Base-by-base conservation (phyloP, 495 filamentous ascomycete species). In the Penicillium riverlandense region DNA sequence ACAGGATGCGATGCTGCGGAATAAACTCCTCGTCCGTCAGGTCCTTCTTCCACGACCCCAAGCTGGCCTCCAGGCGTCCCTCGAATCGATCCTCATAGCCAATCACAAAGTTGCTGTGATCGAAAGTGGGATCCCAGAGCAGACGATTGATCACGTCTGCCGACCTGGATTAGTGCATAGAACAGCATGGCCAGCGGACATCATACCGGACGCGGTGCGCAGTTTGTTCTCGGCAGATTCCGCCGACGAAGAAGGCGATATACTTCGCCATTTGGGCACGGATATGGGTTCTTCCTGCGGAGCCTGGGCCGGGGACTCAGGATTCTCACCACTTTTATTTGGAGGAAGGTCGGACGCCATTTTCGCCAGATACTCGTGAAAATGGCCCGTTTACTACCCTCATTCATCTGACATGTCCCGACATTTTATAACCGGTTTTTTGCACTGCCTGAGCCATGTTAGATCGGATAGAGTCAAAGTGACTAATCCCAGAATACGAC, bases 1-100 rank as follows among this genome's bases (percentile, higher is more conserved):
- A 88, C 39, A 85, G 40, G 38, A 91, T 82, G 5, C 88, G 74
- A 63, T 91, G 87, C 62, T 84, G 76, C 7, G 88, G 88, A 49
- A 91, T 90, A 54, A 89, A 91, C 48, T 90, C 87, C 51, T 91
- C 83, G 49, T 91, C 82, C 22, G 85, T 90, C 35, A 79, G 71
- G 46, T 91, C 86, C 13, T 65, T 76, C 63, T 83, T 86, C 86
- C 87, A 91, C 29, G 68, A 66, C 37, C 73, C 74, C 8, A 88
- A 61, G 6, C 65, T 54, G 41, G 79, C 76, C 61, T 90, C 85
- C 52, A 76, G 69, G 8, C 70, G 66, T 0, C 85, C 86, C 8
- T 75, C 49, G 44, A 88, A 90, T 10, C 87, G 73, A 53, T 92
- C 88, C 42, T 83, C 73, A 48, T 90, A 90, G 0, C 82, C 87